These are phyloP conservation scores for Nitzschia inconspicua DNA, from an alignment of 108 stramenopile species.

Conservation along the genomic window DNA sequence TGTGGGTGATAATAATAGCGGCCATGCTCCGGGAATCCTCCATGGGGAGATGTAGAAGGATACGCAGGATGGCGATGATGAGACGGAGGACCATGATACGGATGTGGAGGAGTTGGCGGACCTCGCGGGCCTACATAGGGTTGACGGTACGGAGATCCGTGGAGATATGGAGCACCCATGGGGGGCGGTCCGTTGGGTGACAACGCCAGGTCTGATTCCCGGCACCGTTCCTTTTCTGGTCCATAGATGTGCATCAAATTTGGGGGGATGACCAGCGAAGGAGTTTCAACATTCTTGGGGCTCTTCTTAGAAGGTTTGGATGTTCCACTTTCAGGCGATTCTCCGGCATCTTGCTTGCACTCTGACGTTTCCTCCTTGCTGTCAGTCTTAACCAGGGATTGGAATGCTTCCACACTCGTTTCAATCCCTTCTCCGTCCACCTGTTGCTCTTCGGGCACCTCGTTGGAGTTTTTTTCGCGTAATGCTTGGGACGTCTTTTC, in stretches of 20 bases:
- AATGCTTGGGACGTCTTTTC: conserved; percentile 66
- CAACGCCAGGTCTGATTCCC: conserved; percentile 11
- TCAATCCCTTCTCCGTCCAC: conserved; percentile 5
- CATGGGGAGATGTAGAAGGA: neutral
- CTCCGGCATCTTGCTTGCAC: neutral
- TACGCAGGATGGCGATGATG: conserved; percentile 8
- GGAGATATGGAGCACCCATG: no score
- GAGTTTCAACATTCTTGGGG: conserved; percentile 20
- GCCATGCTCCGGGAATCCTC: neutral
- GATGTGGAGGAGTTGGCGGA: neutral
- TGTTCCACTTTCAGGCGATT: neutral
- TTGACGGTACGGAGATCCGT: no score
- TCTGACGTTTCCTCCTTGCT: neutral
- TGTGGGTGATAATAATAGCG: conserved; percentile 4
- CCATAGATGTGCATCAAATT: conserved; percentile 17
- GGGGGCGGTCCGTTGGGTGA: conserved; percentile 1
- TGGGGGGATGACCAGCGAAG: conserved; percentile 30
- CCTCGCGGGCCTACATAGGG: neutral
- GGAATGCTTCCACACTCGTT: conserved; percentile 5
- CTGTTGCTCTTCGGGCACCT: conserved; percentile 2
- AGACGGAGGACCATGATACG: neutral
- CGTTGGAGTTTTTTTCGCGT: conserved; percentile 47
- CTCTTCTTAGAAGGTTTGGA: neutral
- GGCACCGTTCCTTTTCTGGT: neutral
- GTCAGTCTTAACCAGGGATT: neutral